These are phyloP conservation scores for Baudoinia panamericana DNA, from an alignment of 495 filamentous ascomycete genomes.

Conservation along the genomic window DNA sequence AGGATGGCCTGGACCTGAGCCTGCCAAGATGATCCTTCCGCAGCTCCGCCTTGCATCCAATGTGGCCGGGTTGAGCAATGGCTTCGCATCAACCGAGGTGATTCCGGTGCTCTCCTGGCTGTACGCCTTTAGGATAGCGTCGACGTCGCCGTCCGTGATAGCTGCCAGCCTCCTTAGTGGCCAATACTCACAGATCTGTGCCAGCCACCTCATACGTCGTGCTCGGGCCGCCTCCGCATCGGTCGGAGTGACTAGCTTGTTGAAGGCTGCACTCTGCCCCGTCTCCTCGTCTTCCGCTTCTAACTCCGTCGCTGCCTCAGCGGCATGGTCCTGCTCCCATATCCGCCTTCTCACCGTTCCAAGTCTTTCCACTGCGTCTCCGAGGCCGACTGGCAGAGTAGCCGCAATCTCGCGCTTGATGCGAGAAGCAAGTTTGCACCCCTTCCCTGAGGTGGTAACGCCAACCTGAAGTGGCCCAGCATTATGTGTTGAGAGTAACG, in stretches of 20 bases:
- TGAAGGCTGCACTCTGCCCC: conserved; percentile 80
- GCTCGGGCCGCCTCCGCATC: conserved; percentile 64
- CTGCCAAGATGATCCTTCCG: conserved; percentile 75
- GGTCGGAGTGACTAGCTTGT: conserved; percentile 59
- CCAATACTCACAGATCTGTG: conserved; percentile 98
- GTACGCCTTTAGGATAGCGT: conserved; percentile 58
- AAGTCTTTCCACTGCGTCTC: conserved; percentile 62
- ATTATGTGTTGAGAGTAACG: conserved; percentile 70
- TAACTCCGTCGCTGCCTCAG: conserved; percentile 30
- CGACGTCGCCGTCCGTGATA: conserved; percentile 67
- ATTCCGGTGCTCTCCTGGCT: conserved; percentile 12
- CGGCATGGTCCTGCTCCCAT: conserved; percentile 63
- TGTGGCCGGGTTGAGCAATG: conserved; percentile 10
- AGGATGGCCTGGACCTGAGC: conserved; percentile 86
- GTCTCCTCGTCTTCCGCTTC: conserved; percentile 69
- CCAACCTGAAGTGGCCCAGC: conserved; percentile 92
- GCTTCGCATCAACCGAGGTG: conserved; percentile 16
- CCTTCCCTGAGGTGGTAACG: conserved; percentile 87
- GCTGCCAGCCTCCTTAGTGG: conserved; percentile 67
- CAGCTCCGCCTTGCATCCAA: conserved; percentile 12
- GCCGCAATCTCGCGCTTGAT: conserved; percentile 78
- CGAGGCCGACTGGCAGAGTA: conserved; percentile 65
- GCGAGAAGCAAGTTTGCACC: conserved; percentile 87
- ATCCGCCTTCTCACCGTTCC: conserved; percentile 64
- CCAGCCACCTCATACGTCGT: conserved; percentile 79